These are phyloP conservation scores for Metschnikowia arizonensis DNA, from an alignment of 805 yeast genomes.

Conservation along the genomic window DNA sequence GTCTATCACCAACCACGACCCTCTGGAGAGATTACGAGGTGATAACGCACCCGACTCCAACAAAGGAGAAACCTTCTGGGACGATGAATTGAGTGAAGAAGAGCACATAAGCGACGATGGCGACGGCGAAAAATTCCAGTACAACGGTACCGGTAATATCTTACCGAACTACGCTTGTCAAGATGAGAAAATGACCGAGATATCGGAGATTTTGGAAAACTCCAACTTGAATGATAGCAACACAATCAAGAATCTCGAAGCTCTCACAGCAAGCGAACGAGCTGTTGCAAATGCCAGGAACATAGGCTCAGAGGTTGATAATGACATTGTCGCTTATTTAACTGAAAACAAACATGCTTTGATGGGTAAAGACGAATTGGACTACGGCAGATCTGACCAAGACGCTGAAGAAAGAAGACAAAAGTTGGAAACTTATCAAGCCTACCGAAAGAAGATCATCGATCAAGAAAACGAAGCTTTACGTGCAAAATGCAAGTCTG, in stretches of 20 bases:
- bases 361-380: constrained; percentile 41
- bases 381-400: constrained; percentile 43
- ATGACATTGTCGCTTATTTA: constrained; percentile 30
- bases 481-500: constrained; percentile 11
- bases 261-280: constrained; percentile 53
- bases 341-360: constrained; percentile 37
- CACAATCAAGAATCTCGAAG: constrained; percentile 50
- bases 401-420: constrained; percentile 46
- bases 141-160: constrained; percentile 56
- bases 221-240: constrained; percentile 42
- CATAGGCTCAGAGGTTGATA: constrained; percentile 35
- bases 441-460: constrained; percentile 55
- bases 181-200: constrained; percentile 39
- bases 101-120: constrained; percentile 60
- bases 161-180: constrained; percentile 54
- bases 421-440: constrained; percentile 53
- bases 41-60: constrained; percentile 8
- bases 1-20: constrained; percentile 70
- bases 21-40: constrained; percentile 54
- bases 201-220: constrained; percentile 33
- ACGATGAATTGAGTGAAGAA: constrained; percentile 48
- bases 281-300: constrained; percentile 56
- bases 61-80: constrained; percentile 14
- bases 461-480: constrained; percentile 48
- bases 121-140: constrained; percentile 52